phyloP scores from a whole-genome alignment of 2,329 filamentous ascomycete species.

The Calonectria leucothoes region DNA sequence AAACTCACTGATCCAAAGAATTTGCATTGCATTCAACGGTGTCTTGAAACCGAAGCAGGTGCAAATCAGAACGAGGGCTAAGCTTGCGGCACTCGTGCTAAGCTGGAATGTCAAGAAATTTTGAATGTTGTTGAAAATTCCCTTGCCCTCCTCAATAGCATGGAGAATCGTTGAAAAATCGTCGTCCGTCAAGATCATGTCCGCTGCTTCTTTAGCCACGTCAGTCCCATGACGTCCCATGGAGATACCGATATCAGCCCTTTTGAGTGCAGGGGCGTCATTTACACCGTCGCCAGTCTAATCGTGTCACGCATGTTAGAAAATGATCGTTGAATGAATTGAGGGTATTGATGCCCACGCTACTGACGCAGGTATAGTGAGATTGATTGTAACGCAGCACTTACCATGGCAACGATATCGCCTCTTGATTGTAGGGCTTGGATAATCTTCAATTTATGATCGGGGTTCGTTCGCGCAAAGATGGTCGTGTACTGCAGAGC shows the following conservation, averaged over 20 bases:
- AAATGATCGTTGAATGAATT: not conserved
- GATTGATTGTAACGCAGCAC: not conserved
- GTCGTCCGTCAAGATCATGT: constrained; percentile 92
- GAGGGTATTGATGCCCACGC: not conserved
- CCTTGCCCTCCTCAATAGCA: constrained; percentile 98
- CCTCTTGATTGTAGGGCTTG: constrained; percentile 89
- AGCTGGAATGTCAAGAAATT: constrained; percentile 99
- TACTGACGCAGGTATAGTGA: not conserved
- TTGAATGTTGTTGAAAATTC: constrained; percentile 99
- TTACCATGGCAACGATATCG: constrained; percentile 92
- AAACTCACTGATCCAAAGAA: constrained; percentile 96
- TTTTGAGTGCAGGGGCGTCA: constrained; percentile 95
- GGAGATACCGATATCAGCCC: constrained; percentile 96
- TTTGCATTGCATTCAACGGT: constrained; percentile 98
- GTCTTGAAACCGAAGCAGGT: constrained; percentile 94
- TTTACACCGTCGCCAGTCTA: constrained; percentile 94
- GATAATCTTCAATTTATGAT: constrained; percentile 98
- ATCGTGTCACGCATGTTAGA: not conserved
- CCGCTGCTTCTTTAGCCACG: constrained; percentile 95
- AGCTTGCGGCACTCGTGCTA: constrained; percentile 93
- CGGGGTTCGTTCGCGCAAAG: constrained; percentile 94
- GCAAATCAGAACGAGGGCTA: constrained; percentile 91
- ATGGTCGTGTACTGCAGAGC: constrained; percentile 92
- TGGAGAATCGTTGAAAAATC: constrained; percentile 92
- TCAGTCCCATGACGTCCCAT: constrained; percentile 97